Conservation (phyloP, 2,329 filamentous ascomycete genomes). For the Purpureocillium lavendulum region DNA sequence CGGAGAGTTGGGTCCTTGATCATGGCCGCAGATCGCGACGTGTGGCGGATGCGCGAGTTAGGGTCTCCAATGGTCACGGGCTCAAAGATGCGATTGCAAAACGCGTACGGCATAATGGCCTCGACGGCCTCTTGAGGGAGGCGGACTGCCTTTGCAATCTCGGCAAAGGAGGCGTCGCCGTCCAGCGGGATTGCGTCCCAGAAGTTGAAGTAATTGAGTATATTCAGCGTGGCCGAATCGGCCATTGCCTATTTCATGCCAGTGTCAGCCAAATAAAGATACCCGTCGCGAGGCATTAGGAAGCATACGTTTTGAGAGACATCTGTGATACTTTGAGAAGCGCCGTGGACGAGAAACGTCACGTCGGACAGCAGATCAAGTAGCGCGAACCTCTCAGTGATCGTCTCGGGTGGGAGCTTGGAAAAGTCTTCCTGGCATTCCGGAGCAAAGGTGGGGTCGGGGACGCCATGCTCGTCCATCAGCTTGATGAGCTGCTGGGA, state of each 20-base stretch:
- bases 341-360: background rate
- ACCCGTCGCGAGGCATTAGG: fast-evolving
- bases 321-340: background rate
- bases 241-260: constrained; percentile 1
- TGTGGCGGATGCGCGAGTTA: constrained; percentile 19
- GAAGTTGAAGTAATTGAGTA: constrained; percentile 15
- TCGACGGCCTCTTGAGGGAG: constrained; percentile 27
- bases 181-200: constrained; percentile 14
- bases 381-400: background rate
- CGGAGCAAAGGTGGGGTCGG: background rate
- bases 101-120: constrained; percentile 27
- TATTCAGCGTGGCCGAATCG: constrained; percentile 4
- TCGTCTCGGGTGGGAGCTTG: background rate
- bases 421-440: background rate
- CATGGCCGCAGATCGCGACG: constrained; percentile 23
- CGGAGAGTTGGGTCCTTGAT: constrained; percentile 16
- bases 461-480: background rate
- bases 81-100: constrained; percentile 26
- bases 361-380: background rate
- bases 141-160: constrained; percentile 19
- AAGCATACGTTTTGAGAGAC: background rate
- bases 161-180: constrained; percentile 9
- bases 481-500: constrained; percentile 1
- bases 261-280: too few species aligned
- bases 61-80: background rate